Conservation (phyloP, 805 yeast genomes). For the Zygotorulaspora danielsina region DNA sequence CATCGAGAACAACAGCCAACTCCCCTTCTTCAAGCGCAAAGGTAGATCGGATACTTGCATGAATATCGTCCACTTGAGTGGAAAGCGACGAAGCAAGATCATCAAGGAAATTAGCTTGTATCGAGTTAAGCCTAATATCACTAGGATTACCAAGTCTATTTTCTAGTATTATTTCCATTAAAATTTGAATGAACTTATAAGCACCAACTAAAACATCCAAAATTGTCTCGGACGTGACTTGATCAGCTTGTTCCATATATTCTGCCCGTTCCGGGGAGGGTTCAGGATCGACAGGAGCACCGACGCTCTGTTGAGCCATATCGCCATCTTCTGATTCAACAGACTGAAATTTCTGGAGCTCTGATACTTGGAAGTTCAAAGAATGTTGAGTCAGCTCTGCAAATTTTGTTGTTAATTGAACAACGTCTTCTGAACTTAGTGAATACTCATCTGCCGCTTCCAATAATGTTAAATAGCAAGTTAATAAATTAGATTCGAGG, state of each 20-base stretch:
- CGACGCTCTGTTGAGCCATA: conserved; percentile 15
- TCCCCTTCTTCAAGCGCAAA: conserved; percentile 10
- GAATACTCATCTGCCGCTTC: conserved; percentile 19
- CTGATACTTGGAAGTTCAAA: conserved; percentile 19
- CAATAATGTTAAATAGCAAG: conserved; percentile 24
- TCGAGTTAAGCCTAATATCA: conserved; percentile 11
- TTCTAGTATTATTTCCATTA: conserved; percentile 24
- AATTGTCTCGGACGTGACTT: conserved; percentile 24
- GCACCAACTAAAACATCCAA: conserved; percentile 22
- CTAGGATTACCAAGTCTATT: conserved; percentile 4
- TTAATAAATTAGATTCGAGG: conserved; percentile 30
- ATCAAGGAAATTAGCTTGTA: conserved; percentile 24
- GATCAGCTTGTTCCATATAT: conserved; percentile 28
- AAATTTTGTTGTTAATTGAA: conserved; percentile 20
- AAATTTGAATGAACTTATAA: conserved; percentile 19
- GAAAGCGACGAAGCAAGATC: conserved; percentile 18
- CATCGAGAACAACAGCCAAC: conserved; percentile 13
- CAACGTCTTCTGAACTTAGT: conserved; percentile 16
- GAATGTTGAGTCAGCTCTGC: conserved; percentile 15
- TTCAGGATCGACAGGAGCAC: conserved; percentile 11
- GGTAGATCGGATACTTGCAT: conserved; percentile 3
- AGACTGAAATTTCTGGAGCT: conserved; percentile 11
- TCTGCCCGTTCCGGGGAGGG: conserved; percentile 13
- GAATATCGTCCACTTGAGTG: conserved; percentile 20
- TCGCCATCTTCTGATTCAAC: conserved; percentile 3